A percentile compares a stretch with the other conserved stretches of the same genome.
These are phyloP conservation scores for Sporothrix euskadiensis DNA, from an alignment of 2,329 filamentous ascomycete species.

Conservation along the genomic window DNA sequence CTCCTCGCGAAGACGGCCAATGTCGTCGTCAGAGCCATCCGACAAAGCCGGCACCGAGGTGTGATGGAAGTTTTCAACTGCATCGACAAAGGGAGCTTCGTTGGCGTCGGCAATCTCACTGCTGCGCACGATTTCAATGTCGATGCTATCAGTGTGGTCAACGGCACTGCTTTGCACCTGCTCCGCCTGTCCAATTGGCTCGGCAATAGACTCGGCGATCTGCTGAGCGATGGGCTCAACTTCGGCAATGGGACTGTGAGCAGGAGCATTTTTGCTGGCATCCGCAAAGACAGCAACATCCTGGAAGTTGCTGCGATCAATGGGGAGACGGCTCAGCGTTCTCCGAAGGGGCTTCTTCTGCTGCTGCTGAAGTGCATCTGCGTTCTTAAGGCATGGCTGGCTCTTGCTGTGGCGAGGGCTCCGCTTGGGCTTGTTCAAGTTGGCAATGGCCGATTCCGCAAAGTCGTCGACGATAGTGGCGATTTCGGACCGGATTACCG, in stretches of 20 bases:
- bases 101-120: slow-evolving; percentile 40
- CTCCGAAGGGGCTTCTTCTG: slow-evolving; percentile 29
- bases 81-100: slow-evolving; percentile 49
- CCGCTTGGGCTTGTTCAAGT: slow-evolving; percentile 31
- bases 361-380: slow-evolving; percentile 25
- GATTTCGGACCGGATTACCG: slow-evolving; percentile 6
- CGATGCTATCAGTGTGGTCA: background rate
- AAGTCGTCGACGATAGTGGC: slow-evolving; percentile 7
- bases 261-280: background rate
- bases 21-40: slow-evolving; percentile 8
- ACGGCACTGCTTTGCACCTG: background rate
- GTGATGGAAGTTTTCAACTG: slow-evolving; percentile 44
- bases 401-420: slow-evolving; percentile 54
- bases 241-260: background rate
- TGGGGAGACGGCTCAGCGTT: slow-evolving; percentile 32
- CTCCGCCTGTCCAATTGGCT: background rate
- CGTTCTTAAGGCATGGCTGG: slow-evolving; percentile 52
- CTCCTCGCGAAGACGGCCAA: slow-evolving; percentile 25
- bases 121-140: slow-evolving; percentile 29
- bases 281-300: slow-evolving; percentile 25
- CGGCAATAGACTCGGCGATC: background rate
- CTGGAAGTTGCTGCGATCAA: slow-evolving; percentile 24
- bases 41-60: background rate
- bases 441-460: background rate
- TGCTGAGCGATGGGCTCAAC: background rate